Evolutionary conservation across 176 grass and related monocot species (phyloP).

Genomic region (Juncus inflexus): DNA sequence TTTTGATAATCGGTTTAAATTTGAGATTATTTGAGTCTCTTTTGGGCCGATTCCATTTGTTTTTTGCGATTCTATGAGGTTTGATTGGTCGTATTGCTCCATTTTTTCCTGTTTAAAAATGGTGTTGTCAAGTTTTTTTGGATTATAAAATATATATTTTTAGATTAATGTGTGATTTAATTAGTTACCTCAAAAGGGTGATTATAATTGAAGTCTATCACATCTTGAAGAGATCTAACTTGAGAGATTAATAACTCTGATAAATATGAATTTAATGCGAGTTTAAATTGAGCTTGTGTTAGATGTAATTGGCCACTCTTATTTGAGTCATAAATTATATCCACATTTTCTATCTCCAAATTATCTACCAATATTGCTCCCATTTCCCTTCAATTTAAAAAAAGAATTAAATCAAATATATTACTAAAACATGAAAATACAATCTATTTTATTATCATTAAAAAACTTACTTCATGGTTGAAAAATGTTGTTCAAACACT

Average conservation of each 20-base stretch:
- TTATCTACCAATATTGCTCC: slow-evolving; percentile 64
- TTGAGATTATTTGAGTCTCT: slow-evolving; percentile 45
- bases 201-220: slow-evolving; percentile 67
- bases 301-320: slow-evolving; percentile 49
- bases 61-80: slow-evolving; percentile 56
- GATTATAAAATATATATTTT: too few species aligned
- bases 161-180: neutral
- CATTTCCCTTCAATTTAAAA: slow-evolving; percentile 29
- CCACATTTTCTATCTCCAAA: slow-evolving; percentile 63
- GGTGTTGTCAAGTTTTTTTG: too few species aligned
- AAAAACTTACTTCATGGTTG: slow-evolving; percentile 40
- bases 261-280: slow-evolving; percentile 65
- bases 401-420: neutral
- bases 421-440: neutral
- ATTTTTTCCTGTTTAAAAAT: slow-evolving; percentile 41
- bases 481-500: slow-evolving; percentile 55
- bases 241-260: slow-evolving; percentile 42
- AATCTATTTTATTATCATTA: neutral
- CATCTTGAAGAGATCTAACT: slow-evolving; percentile 60
- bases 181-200: slow-evolving; percentile 46
- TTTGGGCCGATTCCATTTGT: slow-evolving; percentile 44
- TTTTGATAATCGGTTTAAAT: slow-evolving; percentile 43
- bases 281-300: slow-evolving; percentile 70
- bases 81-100: slow-evolving; percentile 49
- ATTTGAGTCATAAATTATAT: slow-evolving; percentile 39